A percentile compares a stretch with the other conserved stretches of the same genome.
phyloP scores from a whole-genome alignment of 2,329 filamentous ascomycete species.

The Setomelanomma holmii region DNA sequence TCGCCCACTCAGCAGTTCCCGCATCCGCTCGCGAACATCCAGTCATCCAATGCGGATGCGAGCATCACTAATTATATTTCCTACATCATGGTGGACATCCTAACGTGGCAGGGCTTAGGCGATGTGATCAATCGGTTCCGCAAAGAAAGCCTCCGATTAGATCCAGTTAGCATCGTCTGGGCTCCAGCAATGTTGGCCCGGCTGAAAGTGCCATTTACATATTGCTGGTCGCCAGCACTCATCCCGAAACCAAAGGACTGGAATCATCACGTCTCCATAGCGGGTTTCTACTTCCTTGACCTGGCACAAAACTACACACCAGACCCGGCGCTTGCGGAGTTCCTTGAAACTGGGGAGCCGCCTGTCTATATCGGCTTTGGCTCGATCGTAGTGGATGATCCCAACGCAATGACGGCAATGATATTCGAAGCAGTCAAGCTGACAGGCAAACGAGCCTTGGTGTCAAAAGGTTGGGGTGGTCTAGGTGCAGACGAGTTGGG shows the following conservation, averaged over 20 bases:
- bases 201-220: constrained; percentile 82
- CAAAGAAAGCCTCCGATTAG: constrained; percentile 74
- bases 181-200: constrained; percentile 80
- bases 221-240: constrained; percentile 73
- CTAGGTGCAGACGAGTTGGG: constrained; percentile 71
- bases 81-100: constrained; percentile 85
- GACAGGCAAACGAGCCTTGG: constrained; percentile 76
- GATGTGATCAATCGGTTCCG: constrained; percentile 91
- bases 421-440: constrained; percentile 54
- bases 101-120: constrained; percentile 91
- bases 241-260: constrained; percentile 57
- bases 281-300: constrained; percentile 51
- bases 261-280: constrained; percentile 49
- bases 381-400: constrained; percentile 52
- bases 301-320: constrained; percentile 50
- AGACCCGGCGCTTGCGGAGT: constrained; percentile 47
- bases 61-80: constrained; percentile 83
- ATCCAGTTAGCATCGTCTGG: constrained; percentile 80
- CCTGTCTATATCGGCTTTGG: constrained; percentile 54
- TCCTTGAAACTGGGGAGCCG: constrained; percentile 48
- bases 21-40: constrained; percentile 84
- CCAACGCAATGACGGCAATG: constrained; percentile 50
- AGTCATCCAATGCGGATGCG: constrained; percentile 75
- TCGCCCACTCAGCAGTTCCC: constrained; percentile 84
- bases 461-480: constrained; percentile 89